These are phyloP conservation scores for Somion occarium DNA, from an alignment of 1,284 basidiomycete species.

Conservation along the genomic window DNA sequence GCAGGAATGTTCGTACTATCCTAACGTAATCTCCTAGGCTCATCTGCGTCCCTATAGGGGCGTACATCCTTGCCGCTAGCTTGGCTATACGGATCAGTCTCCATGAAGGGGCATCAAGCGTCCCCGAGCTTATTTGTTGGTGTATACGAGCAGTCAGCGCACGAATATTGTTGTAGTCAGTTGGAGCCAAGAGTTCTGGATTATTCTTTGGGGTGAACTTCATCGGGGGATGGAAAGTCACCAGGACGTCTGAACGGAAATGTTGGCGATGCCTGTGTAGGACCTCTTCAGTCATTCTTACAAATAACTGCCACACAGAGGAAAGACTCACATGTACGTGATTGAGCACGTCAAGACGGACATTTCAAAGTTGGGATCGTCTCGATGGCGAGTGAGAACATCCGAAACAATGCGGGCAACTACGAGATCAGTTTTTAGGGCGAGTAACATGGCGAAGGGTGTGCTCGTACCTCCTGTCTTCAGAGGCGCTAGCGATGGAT, in stretches of 20 bases:
- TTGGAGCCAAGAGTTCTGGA: conserved; percentile 66
- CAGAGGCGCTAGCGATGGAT: conserved; percentile 76
- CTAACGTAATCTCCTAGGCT: conserved; percentile 77
- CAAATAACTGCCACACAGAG: background rate
- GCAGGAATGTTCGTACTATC: conserved; percentile 67
- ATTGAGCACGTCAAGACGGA: conserved; percentile 75
- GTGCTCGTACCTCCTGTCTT: conserved; percentile 70
- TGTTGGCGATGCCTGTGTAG: conserved; percentile 54
- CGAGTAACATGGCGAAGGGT: conserved; percentile 7
- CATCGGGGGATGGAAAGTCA: conserved; percentile 77
- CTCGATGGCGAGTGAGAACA: conserved; percentile 64
- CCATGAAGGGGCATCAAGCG: conserved; percentile 82
- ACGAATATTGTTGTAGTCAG: conserved; percentile 56
- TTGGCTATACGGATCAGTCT: conserved; percentile 69
- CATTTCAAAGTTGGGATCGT: conserved; percentile 66
- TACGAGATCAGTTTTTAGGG: conserved; percentile 27
- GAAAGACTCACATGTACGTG: conserved; percentile 64
- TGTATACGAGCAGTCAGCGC: conserved; percentile 61
- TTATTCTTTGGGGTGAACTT: conserved; percentile 63
- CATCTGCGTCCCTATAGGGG: conserved; percentile 78
- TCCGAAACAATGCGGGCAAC: conserved; percentile 80
- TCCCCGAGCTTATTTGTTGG: conserved; percentile 66
- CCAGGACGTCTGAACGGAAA: conserved; percentile 81
- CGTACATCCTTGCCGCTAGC: conserved; percentile 74
- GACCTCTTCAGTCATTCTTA: conserved; percentile 4